Base-by-base conservation (phyloP, 1,284 basidiomycete species). In the Melampsora americana region DNA sequence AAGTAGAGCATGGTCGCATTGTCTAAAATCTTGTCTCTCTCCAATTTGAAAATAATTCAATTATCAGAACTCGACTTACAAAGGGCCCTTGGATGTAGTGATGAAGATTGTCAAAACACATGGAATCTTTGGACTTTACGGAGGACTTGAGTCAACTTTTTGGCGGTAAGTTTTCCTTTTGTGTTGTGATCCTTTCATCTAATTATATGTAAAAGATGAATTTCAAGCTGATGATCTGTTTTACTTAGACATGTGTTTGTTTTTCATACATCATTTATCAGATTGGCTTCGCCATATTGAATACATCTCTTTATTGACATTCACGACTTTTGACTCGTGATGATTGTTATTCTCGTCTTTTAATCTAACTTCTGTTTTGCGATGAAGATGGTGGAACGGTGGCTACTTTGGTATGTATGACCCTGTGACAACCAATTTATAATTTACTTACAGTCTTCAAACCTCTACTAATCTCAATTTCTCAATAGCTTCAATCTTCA, bases 91-190 rank as follows among this genome's bases (percentile, higher is more conserved):
- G 83, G 94, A 96, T 79, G 95, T 96, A 26, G 87, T 98, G 28
- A 88, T 87, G 79, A 88, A 91, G 80, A 87, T 93, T 35, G 83
- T 96, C 68, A 86, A 84, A 80, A 89, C 89, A 77, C 89, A 92
- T 50, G 95, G 95, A 48, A 69, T 91, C 6, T 85, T 95, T 0
- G 95, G 93, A 59, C 86, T 95, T 69, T 97, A 95, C 82, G 88
- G 88, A 50, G 94, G 94, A 44, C 94, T 96, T 90, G 94, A 96
- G 83, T 88, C 92, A 12, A 96, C 94, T 0, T 95, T 96, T 85
- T 96, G 94, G 94, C 88, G 92, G 91, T 90, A 77, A 35, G 83
- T 80, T 44, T 35, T n/a, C 9, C 39, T 66, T 32, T 66, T n/a
- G 5, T 66, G 42, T 23, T 39, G 42, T 18, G 6, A 5, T 6